Conservation (phyloP, 768 basidiomycete species). For the Agaricus sinodeliciosus region DNA sequence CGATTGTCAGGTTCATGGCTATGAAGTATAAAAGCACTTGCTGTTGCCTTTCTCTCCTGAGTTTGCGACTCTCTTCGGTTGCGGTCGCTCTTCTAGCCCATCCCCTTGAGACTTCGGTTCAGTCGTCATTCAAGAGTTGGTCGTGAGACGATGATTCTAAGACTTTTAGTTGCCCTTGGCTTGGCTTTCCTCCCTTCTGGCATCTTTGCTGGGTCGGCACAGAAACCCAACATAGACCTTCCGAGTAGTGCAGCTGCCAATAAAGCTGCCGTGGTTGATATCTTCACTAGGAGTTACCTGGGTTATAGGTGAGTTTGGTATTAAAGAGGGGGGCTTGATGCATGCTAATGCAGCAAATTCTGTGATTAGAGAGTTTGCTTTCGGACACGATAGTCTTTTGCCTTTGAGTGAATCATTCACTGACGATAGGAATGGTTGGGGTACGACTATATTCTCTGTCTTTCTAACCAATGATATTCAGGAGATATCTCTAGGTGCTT, state of each 20-base stretch:
- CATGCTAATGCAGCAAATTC: neutral
- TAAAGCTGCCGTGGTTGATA: slow-evolving; percentile 34
- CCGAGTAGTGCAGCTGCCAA: slow-evolving; percentile 33
- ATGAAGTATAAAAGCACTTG: neutral
- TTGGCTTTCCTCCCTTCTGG: neutral
- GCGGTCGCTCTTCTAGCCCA: neutral
- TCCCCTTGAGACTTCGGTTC: no score
- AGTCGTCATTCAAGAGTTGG: neutral
- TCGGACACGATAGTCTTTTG: slow-evolving; percentile 55
- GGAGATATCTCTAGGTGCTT: slow-evolving; percentile 37
- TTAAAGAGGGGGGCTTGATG: neutral
- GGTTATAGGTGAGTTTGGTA: slow-evolving; percentile 43
- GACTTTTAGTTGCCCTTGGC: neutral
- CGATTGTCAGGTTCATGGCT: neutral
- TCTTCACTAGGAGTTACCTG: slow-evolving; percentile 46
- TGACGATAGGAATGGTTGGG: slow-evolving; percentile 37
- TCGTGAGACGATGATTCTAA: neutral
- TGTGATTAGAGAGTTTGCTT: slow-evolving; percentile 42
- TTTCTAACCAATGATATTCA: neutral
- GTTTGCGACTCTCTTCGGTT: neutral
- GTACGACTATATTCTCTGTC: slow-evolving; percentile 16
- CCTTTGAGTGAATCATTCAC: slow-evolving; percentile 31
- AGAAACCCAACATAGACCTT: slow-evolving; percentile 34
- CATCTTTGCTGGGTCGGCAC: slow-evolving; percentile 31
- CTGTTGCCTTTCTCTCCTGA: neutral